phyloP scores from a whole-genome alignment of 2,329 filamentous ascomycete species.

The Fusarium armeniacum region DNA sequence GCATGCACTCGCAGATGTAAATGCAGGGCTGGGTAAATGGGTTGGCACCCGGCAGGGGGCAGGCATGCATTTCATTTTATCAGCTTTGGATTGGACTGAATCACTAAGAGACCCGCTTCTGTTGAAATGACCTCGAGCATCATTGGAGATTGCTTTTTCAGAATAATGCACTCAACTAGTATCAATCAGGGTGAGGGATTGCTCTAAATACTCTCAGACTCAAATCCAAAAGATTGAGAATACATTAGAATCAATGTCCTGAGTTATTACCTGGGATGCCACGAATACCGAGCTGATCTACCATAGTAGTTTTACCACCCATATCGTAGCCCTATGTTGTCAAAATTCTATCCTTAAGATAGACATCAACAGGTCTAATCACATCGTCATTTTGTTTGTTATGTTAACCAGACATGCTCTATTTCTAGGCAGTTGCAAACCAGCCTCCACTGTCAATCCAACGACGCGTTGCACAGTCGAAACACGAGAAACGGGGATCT shows the following conservation, averaged over 20 bases:
- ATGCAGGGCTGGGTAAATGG: conserved; percentile 42
- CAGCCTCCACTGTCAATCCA: conserved; percentile 4
- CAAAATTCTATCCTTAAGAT: too few relatives aligned
- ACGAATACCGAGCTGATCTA: too few relatives aligned
- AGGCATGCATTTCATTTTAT: conserved; percentile 6
- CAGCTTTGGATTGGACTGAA: conserved; percentile 11
- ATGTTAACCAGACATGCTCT: not conserved
- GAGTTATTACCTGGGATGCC: not conserved
- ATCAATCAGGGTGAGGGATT: conserved; percentile 23
- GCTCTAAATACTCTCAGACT: not conserved
- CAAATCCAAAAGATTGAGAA: not conserved
- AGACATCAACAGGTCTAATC: not conserved
- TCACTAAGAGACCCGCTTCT: conserved; percentile 42
- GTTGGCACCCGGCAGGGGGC: not conserved
- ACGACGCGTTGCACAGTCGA: conserved; percentile 40
- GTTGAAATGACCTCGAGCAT: conserved; percentile 44
- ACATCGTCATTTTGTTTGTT: conserved; percentile 3
- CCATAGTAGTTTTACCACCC: too few relatives aligned
- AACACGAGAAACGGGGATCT: conserved; percentile 34
- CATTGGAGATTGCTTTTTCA: conserved; percentile 42
- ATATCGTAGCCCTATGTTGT: too few relatives aligned
- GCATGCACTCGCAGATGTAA: conserved; percentile 20
- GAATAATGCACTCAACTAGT: conserved; percentile 36
- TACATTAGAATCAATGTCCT: not conserved
- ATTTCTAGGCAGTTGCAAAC: not conserved